Percentiles rank a stretch among this genome's conserved stretches.
phyloP scores from a whole-genome alignment of 148 eudicot species.

The Rhododendron henanense region DNA sequence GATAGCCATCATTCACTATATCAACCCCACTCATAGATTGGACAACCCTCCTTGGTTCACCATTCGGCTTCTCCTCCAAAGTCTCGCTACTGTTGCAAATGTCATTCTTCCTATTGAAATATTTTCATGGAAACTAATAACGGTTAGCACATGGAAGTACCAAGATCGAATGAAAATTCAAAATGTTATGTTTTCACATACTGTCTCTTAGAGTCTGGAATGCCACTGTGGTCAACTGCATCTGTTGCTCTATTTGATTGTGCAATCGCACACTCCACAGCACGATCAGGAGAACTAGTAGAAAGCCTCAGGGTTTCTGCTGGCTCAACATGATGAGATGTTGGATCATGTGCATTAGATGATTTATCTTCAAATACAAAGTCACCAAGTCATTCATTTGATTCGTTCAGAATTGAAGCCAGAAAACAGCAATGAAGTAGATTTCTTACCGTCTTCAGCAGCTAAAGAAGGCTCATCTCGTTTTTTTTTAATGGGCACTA shows the following conservation, averaged over 20 bases:
- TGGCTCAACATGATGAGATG: slow-evolving; percentile 29
- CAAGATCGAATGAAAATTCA: slow-evolving; percentile 7
- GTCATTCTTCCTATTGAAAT: slow-evolving; percentile 56
- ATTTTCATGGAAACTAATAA: not conserved
- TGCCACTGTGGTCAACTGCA: slow-evolving; percentile 23
- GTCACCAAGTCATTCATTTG: slow-evolving; percentile 16
- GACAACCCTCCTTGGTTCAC: slow-evolving; percentile 60
- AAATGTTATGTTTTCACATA: slow-evolving; percentile 27
- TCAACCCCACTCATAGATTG: slow-evolving; percentile 77
- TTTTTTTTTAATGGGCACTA: slow-evolving; percentile 31
- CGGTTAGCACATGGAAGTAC: slow-evolving; percentile 10
- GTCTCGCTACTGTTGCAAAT: slow-evolving; percentile 29
- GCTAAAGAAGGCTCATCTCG: slow-evolving; percentile 31
- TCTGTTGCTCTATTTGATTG: slow-evolving; percentile 34
- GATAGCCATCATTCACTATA: slow-evolving; percentile 78
- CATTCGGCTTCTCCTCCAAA: slow-evolving; percentile 34
- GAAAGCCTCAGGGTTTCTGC: slow-evolving; percentile 30
- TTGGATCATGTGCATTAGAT: slow-evolving; percentile 20
- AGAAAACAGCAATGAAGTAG: slow-evolving; percentile 14
- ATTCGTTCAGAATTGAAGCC: not conserved
- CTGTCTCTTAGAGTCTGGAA: slow-evolving; percentile 56
- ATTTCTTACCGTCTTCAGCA: slow-evolving; percentile 45
- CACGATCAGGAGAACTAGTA: slow-evolving; percentile 21
- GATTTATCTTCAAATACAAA: slow-evolving; percentile 42
- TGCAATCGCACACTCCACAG: slow-evolving; percentile 17